These are phyloP conservation scores for Sarocladium oryzae DNA, from an alignment of 2,329 filamentous ascomycete species.

Conservation along the genomic window DNA sequence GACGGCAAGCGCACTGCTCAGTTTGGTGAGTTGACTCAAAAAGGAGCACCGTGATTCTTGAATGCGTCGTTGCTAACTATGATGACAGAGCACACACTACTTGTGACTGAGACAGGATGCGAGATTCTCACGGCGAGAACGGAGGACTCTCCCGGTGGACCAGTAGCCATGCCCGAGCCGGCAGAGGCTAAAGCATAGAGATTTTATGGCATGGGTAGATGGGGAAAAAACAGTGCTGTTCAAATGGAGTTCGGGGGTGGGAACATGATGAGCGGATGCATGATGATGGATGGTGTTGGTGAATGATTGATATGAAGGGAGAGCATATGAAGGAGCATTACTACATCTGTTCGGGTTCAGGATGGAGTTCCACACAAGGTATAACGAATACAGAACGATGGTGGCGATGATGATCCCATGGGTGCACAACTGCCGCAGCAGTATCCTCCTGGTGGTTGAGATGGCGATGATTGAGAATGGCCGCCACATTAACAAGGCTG, in stretches of 20 bases:
- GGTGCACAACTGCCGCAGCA: no score
- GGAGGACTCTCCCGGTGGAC: constrained; percentile 68
- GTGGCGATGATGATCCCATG: not conserved
- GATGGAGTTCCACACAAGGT: no score
- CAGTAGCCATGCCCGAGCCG: constrained; percentile 49
- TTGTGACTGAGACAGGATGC: constrained; percentile 77
- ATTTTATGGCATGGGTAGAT: no score
- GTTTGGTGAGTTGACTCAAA: constrained; percentile 74
- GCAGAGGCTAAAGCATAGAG: constrained; percentile 12
- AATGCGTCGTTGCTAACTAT: not conserved
- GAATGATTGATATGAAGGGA: not conserved
- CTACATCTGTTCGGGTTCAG: no score
- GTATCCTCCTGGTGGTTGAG: no score
- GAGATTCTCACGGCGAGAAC: constrained; percentile 73
- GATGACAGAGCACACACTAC: constrained; percentile 64
- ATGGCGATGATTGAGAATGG: not conserved
- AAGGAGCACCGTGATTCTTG: no score
- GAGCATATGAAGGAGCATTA: not conserved
- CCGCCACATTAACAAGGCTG: not conserved
- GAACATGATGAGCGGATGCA: not conserved
- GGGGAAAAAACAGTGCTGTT: no score
- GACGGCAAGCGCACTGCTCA: constrained; percentile 89
- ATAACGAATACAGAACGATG: not conserved
- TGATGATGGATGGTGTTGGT: not conserved
- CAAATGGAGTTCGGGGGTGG: not conserved